Evolutionary conservation across 2,329 filamentous ascomycete genomes (phyloP), one percentile per base, ranked within the genome.

Genomic region (Teratosphaeria gauchensis): DNA sequence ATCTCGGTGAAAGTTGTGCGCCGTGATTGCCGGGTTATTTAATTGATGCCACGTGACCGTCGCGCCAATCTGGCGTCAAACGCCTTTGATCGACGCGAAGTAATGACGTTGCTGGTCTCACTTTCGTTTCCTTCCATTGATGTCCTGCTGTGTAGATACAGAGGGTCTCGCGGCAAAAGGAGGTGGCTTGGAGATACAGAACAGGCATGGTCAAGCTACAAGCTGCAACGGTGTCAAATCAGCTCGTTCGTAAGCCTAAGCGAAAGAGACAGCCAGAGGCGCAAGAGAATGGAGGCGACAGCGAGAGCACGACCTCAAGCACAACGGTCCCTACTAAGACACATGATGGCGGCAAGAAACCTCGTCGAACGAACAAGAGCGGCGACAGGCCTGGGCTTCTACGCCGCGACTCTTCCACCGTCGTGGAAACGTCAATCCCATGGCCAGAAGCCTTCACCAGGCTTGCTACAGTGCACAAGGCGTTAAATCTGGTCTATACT

Each of bases 401-500:
- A 12, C 73, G 75, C 9, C 69, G 71, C 48, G 79, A 77, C n/a
- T 82, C 80, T 2, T 82, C 80, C 2, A 76, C 72, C 7, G 61
- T 79, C 0, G 74, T 82, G n/a, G 78, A 82, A 63, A 73, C 78
- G 1, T 71, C 78, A 1, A 76, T 81, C 55, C 80, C 82, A 51
- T 96, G 92, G 91, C 91, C 92, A 0, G 80, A 83, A 1, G 78
- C 82, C 53, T 89, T 97, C 72, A 86, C 84, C 58, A 77, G 79
- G 51, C 80, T 97, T 8, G 84, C 87, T 30, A 85, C 86, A 71
- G 88, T 86, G 0, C 89, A 97, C 71, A 83, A 85, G 61, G 92
- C 94, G 1, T 76, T 99, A 60, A 99, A 96, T 66, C 76, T 97
- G 1, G 90, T 97, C 0, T 96, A 90, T 67, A 97, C 94, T 0